Conservation (phyloP, 1,284 basidiomycete genomes). For the Rhodofomes roseus region DNA sequence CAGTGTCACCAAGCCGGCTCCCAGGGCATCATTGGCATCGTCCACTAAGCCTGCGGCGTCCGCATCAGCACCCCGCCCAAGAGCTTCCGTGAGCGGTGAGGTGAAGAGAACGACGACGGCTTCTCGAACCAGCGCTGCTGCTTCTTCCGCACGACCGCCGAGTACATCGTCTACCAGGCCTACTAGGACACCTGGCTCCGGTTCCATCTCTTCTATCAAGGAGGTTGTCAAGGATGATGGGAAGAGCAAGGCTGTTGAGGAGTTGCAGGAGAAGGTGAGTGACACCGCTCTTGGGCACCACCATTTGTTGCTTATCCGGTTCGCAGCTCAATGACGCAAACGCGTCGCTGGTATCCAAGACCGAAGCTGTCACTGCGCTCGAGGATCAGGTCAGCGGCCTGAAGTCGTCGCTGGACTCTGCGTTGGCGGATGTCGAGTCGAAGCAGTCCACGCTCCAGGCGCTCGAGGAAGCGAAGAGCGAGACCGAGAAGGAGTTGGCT, state of each 20-base stretch:
- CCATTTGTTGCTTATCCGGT: slow-evolving; percentile 1
- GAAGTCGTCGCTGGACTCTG: slow-evolving; percentile 47
- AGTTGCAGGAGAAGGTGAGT: slow-evolving; percentile 58
- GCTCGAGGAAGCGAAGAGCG: slow-evolving; percentile 45
- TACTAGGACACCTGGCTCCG: slow-evolving; percentile 39
- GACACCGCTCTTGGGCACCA: slow-evolving; percentile 1
- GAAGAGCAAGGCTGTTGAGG: slow-evolving; percentile 49
- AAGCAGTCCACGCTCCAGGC: slow-evolving; percentile 42
- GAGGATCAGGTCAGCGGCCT: slow-evolving; percentile 49
- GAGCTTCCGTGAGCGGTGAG: slow-evolving; percentile 33
- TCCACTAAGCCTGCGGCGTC: slow-evolving; percentile 18
- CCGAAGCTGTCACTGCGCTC: slow-evolving; percentile 42
- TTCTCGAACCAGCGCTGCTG: slow-evolving; percentile 26
- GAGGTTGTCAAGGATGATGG: slow-evolving; percentile 57
- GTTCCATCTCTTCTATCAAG: slow-evolving; percentile 66
- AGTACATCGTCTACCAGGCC: slow-evolving; percentile 30
- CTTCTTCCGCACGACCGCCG: slow-evolving; percentile 21
- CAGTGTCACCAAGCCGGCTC: slow-evolving; percentile 43
- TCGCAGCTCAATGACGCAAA: slow-evolving; percentile 55
- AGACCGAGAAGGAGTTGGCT: slow-evolving; percentile 45
- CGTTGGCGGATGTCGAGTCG: slow-evolving; percentile 42
- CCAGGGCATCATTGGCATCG: slow-evolving; percentile 34
- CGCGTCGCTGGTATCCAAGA: slow-evolving; percentile 50
- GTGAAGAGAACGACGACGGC: slow-evolving; percentile 25
- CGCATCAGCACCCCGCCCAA: slow-evolving; percentile 27